Base-by-base conservation (phyloP, 2,329 filamentous ascomycete genomes). In the Zymoseptoria brevis region DNA sequence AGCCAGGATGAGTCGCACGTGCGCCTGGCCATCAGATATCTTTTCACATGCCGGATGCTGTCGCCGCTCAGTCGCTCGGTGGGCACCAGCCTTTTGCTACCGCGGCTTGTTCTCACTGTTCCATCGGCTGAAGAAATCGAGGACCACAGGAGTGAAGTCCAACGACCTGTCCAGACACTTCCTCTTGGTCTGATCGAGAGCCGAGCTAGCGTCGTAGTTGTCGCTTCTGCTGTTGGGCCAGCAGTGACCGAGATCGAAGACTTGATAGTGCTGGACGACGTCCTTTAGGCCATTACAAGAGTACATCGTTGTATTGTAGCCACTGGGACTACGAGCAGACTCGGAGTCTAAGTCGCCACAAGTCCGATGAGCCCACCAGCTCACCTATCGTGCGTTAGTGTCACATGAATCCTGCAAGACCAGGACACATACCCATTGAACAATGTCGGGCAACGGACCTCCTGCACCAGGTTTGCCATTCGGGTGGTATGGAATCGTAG, bases 231-330 rank as follows among this genome's bases (percentile, higher is more conserved):
- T 49, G 48, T 60, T 74, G 2, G 75, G 75, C 76, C 76, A 79
- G 50, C 73, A 71, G 60, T 78, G 76, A 8, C 67, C 69, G 11
- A 76, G 48, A 7, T 74, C 73, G 9, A 66, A 70, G 48, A 75
- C 67, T 50, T 69, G 70, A 59, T 77, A 77, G 56, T 78, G 75
- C 26, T 72, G 65, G 8, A 76, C 69, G 5, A 70, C 61, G 22
- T 74, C 71, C 45, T 67, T 65, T 66, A 57, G 68, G 65, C 69
- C 58, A 51, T 62, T 62, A 62, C 70, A 63, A 3, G 68, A 66
- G 59, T 68, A 71, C 4, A 64, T 69, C 2, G 65, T 68, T 8
- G 66, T 67, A 54, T 74, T 74, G 57, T 66, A 68, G 16, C 51
- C 51, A 8, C 51, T 19, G 19, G 3, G 13, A 51, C 50, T 24